phyloP scores from a whole-genome alignment of 2,329 filamentous ascomycete species.

The Calonectria pteridis region DNA sequence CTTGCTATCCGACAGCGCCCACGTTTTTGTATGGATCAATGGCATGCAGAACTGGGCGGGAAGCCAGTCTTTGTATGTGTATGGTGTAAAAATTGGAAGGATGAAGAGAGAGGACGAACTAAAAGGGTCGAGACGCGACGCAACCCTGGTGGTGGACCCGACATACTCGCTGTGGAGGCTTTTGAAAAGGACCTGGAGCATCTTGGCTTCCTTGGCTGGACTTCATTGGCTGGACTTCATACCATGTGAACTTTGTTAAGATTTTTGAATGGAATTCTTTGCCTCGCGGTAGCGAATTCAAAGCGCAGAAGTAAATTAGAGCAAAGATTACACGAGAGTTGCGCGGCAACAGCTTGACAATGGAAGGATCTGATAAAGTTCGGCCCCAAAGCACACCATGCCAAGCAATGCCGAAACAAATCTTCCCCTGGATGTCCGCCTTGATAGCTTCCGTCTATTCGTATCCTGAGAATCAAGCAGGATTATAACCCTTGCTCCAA shows the following conservation, averaged over 20 bases:
- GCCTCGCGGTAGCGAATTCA: too few relatives aligned
- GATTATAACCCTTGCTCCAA: conserved; percentile 9
- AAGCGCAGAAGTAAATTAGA: too few relatives aligned
- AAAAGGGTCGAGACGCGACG: neutral
- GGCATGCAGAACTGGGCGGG: neutral
- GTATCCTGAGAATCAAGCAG: neutral
- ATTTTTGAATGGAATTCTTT: neutral
- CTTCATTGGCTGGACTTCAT: neutral
- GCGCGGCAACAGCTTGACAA: too few relatives aligned
- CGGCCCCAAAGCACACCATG: too few relatives aligned
- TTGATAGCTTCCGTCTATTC: neutral
- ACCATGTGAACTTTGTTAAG: neutral
- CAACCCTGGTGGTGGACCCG: neutral
- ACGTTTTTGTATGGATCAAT: conserved; percentile 15
- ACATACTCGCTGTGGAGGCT: neutral
- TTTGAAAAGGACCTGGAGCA: neutral
- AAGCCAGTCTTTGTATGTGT: neutral
- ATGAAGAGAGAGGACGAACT: conserved; percentile 5
- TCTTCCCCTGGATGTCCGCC: too few relatives aligned
- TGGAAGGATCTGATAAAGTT: too few relatives aligned
- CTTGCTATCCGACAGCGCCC: neutral
- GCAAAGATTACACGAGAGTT: too few relatives aligned
- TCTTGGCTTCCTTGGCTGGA: neutral
- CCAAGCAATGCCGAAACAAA: too few relatives aligned
- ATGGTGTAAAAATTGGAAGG: neutral